Base-by-base conservation (phyloP, 345 rosid species). In the Punica granatum region DNA sequence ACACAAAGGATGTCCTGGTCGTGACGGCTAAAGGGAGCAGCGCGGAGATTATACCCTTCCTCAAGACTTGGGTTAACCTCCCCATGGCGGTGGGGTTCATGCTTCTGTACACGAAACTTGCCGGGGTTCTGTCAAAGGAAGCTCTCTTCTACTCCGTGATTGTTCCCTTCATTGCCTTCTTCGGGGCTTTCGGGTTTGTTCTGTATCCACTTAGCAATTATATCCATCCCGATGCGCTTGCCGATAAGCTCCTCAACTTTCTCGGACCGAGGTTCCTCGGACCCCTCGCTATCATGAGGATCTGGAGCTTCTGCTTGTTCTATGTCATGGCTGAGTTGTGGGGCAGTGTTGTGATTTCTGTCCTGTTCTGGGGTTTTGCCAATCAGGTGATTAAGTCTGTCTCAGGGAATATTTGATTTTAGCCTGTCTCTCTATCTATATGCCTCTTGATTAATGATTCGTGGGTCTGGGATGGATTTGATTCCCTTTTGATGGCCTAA, bases 301-400 rank as follows among this genome's bases (percentile, higher is more conserved):
- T 88, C 77, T 93, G 98, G 98, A 84, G 85, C 62, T 93, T 90
- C 82, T 90, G 97, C 78, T 80, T 93, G 85, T 93, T 93, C 75
- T 93, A 93, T 82, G 98, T 93, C 70, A 93, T 93, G 98, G 98
- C 97, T 77, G 98, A 93, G 77, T 86, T 90, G 77, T 93, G 98
- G 97, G 98, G 98, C 28, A 93, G 98, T 39, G 98, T 93, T 37
- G 98, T 93, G 44, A 66, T 93, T 70, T 93, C 98, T 28, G 98
- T 93, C 76, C 88, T 93, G 36, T 93, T 93, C 67, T 93, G 98
- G 98, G 98, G 98, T 12, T 86, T 90, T 63, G 98, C 98, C 36
- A 93, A 93, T 86, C 98, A 93, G 97, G 98, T 90, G 28, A 71
- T 42, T 11, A 60, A 19, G 2, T 65, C 66, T 23, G 35, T 37